Evolutionary conservation across 495 filamentous ascomycete species (phyloP).

Genomic region (Mytilinidion resinicola): DNA sequence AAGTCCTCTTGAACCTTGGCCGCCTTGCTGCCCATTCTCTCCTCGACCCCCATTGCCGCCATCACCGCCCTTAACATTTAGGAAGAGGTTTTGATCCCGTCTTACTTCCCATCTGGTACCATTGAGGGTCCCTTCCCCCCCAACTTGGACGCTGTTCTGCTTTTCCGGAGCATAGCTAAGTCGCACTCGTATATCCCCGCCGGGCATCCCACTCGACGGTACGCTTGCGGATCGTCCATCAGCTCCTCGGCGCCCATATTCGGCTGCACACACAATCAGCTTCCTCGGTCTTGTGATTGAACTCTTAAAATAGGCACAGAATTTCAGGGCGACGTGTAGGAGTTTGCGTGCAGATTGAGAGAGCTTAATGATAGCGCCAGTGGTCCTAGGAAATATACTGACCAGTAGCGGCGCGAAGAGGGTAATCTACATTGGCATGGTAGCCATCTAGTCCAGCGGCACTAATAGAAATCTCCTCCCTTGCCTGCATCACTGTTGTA

Average conservation of each 20-base stretch:
- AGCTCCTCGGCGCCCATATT: background rate
- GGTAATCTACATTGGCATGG: background rate
- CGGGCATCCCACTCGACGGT: slow-evolving; percentile 5
- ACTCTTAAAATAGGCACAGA: too few relatives aligned
- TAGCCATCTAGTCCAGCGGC: background rate
- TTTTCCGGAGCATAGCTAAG: slow-evolving; percentile 14
- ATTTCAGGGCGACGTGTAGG: too few relatives aligned
- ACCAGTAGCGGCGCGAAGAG: background rate
- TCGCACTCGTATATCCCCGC: slow-evolving; percentile 12
- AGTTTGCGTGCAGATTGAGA: too few relatives aligned
- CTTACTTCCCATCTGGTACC: slow-evolving; percentile 31
- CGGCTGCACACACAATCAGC: slow-evolving; percentile 1
- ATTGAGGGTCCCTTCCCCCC: slow-evolving; percentile 16
- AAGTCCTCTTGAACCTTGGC: slow-evolving; percentile 27
- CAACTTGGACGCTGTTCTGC: slow-evolving; percentile 12
- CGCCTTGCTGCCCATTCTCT: slow-evolving; percentile 32
- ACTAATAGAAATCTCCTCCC: background rate
- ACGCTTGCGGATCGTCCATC: slow-evolving; percentile 7
- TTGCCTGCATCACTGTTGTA: background rate
- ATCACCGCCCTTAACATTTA: slow-evolving; percentile 33
- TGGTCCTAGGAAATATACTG: background rate
- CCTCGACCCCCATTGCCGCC: slow-evolving; percentile 38
- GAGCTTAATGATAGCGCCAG: too few relatives aligned
- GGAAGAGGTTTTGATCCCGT: slow-evolving; percentile 22
- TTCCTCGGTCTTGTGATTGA: background rate